A percentile compares a stretch with the other conserved stretches of the same genome.
Evolutionary conservation across 192 early-diverging fungal genomes (phyloP).

Genomic region (Martensiomyces pterosporus): DNA sequence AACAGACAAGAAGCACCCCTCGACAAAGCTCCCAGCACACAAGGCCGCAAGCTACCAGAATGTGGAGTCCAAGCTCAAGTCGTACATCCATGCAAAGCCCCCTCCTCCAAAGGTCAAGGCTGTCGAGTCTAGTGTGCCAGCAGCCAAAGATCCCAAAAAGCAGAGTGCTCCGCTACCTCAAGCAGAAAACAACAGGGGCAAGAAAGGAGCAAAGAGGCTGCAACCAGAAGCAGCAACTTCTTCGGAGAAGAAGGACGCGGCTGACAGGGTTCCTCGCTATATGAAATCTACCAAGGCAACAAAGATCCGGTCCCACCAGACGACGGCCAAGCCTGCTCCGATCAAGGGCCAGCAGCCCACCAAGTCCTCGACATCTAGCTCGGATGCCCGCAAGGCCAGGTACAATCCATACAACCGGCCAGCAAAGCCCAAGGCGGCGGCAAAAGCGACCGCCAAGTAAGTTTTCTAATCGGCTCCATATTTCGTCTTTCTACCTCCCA

Average conservation of each 20-base stretch:
- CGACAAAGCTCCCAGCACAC: too few relatives aligned
- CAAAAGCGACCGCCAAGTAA: slow-evolving; percentile 9
- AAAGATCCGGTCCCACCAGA: slow-evolving; percentile 24
- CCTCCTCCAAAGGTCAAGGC: slow-evolving; percentile 16
- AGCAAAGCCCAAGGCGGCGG: slow-evolving; percentile 6
- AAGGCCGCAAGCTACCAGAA: slow-evolving; percentile 14
- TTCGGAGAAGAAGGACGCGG: slow-evolving; percentile 1
- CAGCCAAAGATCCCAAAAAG: slow-evolving; percentile 4
- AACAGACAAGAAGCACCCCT: too few relatives aligned
- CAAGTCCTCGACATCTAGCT: slow-evolving; percentile 1
- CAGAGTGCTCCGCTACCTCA: not conserved
- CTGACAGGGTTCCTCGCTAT: slow-evolving; percentile 26
- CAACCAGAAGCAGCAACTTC: not conserved
- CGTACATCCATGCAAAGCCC: slow-evolving; percentile 37
- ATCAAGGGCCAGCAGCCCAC: slow-evolving; percentile 2
- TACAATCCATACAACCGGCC: slow-evolving; percentile 27
- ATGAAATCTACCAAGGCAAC: slow-evolving; percentile 38
- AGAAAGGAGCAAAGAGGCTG: not conserved
- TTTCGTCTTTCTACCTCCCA: not conserved
- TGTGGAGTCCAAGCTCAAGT: slow-evolving; percentile 46
- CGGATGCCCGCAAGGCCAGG: slow-evolving; percentile 13
- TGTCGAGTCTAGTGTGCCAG: slow-evolving; percentile 13
- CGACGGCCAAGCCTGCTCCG: slow-evolving; percentile 6
- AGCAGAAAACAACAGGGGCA: too few relatives aligned
- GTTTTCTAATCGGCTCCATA: not conserved